phyloP scores from a whole-genome alignment of 441 rosid genomes.

The Erodium moschatum region DNA sequence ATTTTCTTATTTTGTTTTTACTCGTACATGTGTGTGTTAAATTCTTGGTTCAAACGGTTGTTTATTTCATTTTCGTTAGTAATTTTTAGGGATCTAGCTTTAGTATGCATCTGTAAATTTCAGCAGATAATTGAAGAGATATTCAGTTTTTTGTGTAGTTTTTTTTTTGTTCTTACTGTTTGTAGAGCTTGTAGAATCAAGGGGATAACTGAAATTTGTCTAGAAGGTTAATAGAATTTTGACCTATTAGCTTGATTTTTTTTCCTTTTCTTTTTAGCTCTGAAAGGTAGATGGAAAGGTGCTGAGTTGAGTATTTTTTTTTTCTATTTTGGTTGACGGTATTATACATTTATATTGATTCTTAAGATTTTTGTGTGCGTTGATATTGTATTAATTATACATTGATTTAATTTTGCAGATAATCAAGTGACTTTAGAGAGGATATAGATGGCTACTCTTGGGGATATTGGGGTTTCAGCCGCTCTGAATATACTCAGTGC shows the following conservation, averaged over 20 bases:
- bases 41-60: neutral
- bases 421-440: neutral
- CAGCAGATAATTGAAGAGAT: neutral
- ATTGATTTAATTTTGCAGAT: neutral
- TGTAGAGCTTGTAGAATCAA: neutral
- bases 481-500: conserved; percentile 67
- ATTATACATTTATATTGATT: neutral
- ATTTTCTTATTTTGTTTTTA: neutral
- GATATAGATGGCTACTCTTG: conserved; percentile 10
- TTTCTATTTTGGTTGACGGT: neutral
- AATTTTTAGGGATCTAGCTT: neutral
- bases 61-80: neutral
- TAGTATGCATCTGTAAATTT: neutral
- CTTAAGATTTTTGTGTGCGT: neutral
- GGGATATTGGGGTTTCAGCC: conserved; percentile 32
- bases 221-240: neutral
- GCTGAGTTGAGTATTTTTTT: neutral
- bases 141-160: neutral
- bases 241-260: neutral
- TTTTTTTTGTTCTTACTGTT: neutral
- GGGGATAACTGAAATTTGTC: neutral
- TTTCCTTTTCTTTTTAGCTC: neutral
- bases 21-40: neutral
- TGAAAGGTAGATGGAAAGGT: neutral
- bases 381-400: neutral